Percentiles rank a stretch among this genome's conserved stretches.
These are phyloP conservation scores for Avena eriantha DNA, from an alignment of 176 grass and related monocot species.

Conservation along the genomic window DNA sequence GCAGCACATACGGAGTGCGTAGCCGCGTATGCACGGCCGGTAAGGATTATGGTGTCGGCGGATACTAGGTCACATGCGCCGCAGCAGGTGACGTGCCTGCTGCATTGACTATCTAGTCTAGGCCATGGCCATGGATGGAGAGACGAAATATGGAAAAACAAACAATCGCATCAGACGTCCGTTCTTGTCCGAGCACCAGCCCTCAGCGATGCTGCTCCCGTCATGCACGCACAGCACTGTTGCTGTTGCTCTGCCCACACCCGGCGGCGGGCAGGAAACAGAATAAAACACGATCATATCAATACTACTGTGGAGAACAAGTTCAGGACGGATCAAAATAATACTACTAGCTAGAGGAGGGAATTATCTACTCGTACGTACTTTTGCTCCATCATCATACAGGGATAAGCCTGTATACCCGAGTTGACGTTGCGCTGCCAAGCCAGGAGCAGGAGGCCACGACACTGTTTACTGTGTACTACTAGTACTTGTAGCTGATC, in stretches of 20 bases:
- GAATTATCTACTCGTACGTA: not conserved
- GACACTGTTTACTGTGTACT: not conserved
- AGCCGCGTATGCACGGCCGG: no score
- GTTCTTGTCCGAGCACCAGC: not conserved
- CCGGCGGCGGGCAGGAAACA: not conserved
- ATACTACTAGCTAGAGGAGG: not conserved
- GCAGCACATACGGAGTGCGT: no score
- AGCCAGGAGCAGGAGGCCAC: not conserved
- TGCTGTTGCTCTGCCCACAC: not conserved
- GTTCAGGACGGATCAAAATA: no score
- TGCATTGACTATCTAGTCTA: not conserved
- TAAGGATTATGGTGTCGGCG: conserved; percentile 3
- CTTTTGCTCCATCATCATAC: not conserved
- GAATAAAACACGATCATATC: not conserved
- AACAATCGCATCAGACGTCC: not conserved
- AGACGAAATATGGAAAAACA: not conserved
- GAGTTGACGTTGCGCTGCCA: not conserved
- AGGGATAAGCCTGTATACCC: conserved; percentile 6
- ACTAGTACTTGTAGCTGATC: not conserved
- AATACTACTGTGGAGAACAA: no score
- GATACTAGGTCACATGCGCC: not conserved
- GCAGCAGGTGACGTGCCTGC: conserved; percentile 22
- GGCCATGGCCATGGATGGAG: no score
- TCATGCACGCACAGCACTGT: not conserved
- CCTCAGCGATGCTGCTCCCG: not conserved